These are phyloP conservation scores for Hamamelis virginiana DNA, from an alignment of 164 flowering plant genomes.

Conservation along the genomic window DNA sequence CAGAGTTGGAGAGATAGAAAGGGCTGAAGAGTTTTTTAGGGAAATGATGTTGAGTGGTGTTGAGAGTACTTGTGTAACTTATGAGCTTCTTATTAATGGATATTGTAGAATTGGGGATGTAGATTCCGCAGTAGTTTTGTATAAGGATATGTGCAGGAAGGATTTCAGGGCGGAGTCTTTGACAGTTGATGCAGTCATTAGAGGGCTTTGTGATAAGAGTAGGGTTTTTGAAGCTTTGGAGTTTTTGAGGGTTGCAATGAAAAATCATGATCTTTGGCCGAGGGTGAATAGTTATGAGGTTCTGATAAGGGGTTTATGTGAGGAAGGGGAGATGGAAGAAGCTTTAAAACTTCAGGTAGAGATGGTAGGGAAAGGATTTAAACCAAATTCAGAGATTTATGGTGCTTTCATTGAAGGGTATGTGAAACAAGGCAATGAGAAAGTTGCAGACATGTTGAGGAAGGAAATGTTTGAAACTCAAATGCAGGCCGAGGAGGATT, in stretches of 20 bases:
- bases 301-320: constrained; percentile 61
- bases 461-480: constrained; percentile 46
- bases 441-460: constrained; percentile 44
- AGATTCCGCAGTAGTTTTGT: constrained; percentile 55
- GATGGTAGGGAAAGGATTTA: constrained; percentile 79
- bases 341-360: constrained; percentile 73
- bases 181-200: constrained; percentile 45
- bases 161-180: constrained; percentile 47
- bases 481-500: constrained; percentile 8
- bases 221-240: constrained; percentile 47
- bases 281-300: constrained; percentile 40
- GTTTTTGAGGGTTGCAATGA: constrained; percentile 33
- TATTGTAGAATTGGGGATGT: constrained; percentile 57
- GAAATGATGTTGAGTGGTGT: constrained; percentile 65
- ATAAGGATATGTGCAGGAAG: constrained; percentile 57
- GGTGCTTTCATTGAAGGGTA: constrained; percentile 63
- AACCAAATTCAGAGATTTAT: constrained; percentile 53
- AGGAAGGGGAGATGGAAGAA: constrained; percentile 59
- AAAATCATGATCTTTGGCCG: constrained; percentile 30
- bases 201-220: constrained; percentile 38
- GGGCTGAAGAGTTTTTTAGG: constrained; percentile 56
- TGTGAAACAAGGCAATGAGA: constrained; percentile 43
- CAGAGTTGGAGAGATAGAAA: constrained; percentile 37
- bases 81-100: constrained; percentile 68
- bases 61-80: constrained; percentile 54